phyloP scores from a whole-genome alignment of 352 stramenopile genomes.

The Chrysophaeum taylorii region DNA sequence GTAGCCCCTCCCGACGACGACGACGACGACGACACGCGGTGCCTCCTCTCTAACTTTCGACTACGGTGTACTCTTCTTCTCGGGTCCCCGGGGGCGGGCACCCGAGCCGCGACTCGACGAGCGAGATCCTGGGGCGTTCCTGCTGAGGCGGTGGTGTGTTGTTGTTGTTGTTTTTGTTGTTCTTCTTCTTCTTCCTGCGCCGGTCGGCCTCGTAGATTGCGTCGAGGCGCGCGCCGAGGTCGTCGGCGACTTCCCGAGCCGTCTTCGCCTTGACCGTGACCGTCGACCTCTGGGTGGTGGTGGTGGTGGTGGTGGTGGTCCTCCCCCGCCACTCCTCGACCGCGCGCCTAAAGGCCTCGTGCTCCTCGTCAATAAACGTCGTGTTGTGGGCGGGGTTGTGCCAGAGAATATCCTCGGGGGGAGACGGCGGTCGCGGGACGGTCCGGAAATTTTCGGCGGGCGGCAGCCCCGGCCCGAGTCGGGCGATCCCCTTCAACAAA shows the following conservation, averaged over 20 bases:
- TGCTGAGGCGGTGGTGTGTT: not conserved
- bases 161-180: not conserved
- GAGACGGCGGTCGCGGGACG: no score
- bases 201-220: not conserved
- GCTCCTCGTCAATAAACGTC: not conserved
- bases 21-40: no score
- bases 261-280: not conserved
- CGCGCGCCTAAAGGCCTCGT: not conserved
- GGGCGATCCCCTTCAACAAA: slow-evolving; percentile 57
- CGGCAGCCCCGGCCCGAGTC: no score
- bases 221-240: not conserved
- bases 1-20: no score
- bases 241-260: not conserved
- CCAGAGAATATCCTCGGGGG: no score
- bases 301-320: not conserved
- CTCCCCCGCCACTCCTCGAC: not conserved
- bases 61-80: not conserved
- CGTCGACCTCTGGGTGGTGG: not conserved
- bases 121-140: not conserved
- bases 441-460: no score
- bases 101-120: not conserved
- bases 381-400: no score
- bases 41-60: not conserved
- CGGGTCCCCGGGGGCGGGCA: not conserved
- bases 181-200: not conserved